Evolutionary conservation across 1,284 basidiomycete species (phyloP), one percentile per base, ranked within the genome.

Genomic region (Kalmanozyma brasiliensis): DNA sequence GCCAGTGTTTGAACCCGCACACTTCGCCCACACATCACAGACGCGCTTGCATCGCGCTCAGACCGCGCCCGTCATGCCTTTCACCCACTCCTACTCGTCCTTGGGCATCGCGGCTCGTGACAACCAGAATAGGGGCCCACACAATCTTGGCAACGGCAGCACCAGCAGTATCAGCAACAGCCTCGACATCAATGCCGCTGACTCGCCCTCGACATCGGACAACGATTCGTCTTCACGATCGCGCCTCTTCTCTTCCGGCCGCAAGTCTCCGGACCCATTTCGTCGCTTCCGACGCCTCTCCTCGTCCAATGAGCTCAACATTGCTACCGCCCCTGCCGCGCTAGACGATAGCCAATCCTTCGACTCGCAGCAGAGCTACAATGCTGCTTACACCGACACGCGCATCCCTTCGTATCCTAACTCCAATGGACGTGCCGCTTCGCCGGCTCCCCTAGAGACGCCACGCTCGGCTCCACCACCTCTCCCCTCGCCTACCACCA

Each of bases 211-310:
- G 4, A 37, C 33, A 1, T 40, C 38, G 2, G 49, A 63, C 13
- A 48, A 36, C 38, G 53, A 64, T 2, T 45, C 51, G 9, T n/a
- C 62, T 14, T n/a, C 37, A 11, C 61, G 49, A 8, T 47, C 62
- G 3, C 51, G 62, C 23, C 40, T 65, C 43, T 59, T 61, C 33
- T 62, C 66, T 1, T 66, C 62, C 0, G 69, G 69, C 10, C 69
- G 69, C 44, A 66, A 67, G 56, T 67, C 69, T 17, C 69, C 69
- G 11, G 64, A 59, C n/a, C 64, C 69, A n/a, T 72, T 72, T 9
- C 49, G 56, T 14, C 63, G 63, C 43, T 72, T 72, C 29, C 55
- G 64, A 4, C 58, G 69, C 16, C 41, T 56, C 19, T 72, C 67
- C 8, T 61, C 63, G 9, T 49, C 53, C 55, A 63, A 52, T 36